Conservation (phyloP, 148 eudicot species). For the Amaranthus hypochondriacus region DNA sequence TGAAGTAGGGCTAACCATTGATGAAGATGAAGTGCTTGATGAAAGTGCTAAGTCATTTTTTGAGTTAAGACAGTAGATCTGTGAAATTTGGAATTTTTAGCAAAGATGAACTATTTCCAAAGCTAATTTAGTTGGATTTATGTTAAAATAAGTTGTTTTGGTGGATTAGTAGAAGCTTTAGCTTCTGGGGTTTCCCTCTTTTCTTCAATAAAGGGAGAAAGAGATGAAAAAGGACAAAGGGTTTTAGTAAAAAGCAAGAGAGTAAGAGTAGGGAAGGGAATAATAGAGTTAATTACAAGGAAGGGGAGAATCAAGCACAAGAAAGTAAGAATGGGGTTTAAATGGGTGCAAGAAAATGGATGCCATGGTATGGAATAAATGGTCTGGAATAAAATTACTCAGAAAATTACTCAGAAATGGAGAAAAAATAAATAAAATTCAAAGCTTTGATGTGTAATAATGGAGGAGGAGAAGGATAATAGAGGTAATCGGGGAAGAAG, state of each 20-base stretch:
- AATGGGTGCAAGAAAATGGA: slow-evolving; percentile 8
- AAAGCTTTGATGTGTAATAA: too few relatives aligned
- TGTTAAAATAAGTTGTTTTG: slow-evolving; percentile 8
- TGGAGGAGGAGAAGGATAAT: too few relatives aligned
- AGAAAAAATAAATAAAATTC: too few relatives aligned
- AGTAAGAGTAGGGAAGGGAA: not conserved
- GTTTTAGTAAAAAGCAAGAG: slow-evolving; percentile 1
- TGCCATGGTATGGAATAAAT: not conserved
- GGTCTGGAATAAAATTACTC: too few relatives aligned
- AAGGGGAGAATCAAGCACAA: slow-evolving; percentile 1
- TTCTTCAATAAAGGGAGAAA: slow-evolving; percentile 1
- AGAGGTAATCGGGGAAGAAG: too few relatives aligned
- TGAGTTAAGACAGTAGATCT: slow-evolving; percentile 18
- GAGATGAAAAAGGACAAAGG: slow-evolving; percentile 8
- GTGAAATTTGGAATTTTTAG: slow-evolving; percentile 4
- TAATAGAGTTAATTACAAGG: not conserved
- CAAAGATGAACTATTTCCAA: not conserved
- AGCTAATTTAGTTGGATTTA: slow-evolving; percentile 2
- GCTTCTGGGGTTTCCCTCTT: not conserved
- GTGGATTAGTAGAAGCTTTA: slow-evolving; percentile 4
- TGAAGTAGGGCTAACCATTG: slow-evolving; percentile 16
- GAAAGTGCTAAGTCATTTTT: slow-evolving; percentile 41
- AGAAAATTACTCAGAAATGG: too few relatives aligned
- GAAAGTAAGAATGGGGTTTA: not conserved
- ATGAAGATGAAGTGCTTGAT: slow-evolving; percentile 37